phyloP scores from a whole-genome alignment of 2,329 filamentous ascomycete species.

The Sporothrix curviconia region DNA sequence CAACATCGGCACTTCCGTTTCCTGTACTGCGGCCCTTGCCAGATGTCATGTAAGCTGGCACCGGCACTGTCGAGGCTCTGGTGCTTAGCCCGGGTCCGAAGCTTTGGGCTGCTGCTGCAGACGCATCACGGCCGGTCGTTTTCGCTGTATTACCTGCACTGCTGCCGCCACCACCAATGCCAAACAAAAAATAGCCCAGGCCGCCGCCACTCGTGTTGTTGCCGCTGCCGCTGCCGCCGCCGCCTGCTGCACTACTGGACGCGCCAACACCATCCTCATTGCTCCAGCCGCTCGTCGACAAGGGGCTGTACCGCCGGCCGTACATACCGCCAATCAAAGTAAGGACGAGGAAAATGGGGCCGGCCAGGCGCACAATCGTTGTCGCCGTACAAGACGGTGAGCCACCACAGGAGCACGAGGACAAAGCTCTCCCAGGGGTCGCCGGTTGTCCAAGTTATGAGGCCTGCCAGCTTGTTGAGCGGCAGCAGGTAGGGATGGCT shows the following conservation, averaged over 20 bases:
- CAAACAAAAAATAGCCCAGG: constrained; percentile 53
- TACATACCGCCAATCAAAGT: constrained; percentile 89
- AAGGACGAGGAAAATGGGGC: constrained; percentile 74
- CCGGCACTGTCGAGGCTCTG: constrained; percentile 25
- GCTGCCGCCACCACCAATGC: constrained; percentile 59
- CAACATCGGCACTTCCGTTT: constrained; percentile 19
- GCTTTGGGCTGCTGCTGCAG: constrained; percentile 17
- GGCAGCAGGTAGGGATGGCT: constrained; percentile 91
- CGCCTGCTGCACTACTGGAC: constrained; percentile 11
- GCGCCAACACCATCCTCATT: constrained; percentile 38
- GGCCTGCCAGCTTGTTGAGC: constrained; percentile 74
- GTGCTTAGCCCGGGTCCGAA: constrained; percentile 19
- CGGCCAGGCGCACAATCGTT: constrained; percentile 70
- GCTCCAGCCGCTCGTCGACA: constrained; percentile 75
- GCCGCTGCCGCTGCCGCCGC: constrained; percentile 56
- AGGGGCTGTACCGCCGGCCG: constrained; percentile 75
- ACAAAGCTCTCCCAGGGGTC: constrained; percentile 98
- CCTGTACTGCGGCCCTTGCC: constrained; percentile 8
- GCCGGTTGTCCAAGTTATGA: constrained; percentile 88
- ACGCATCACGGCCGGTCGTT: constrained; percentile 10
- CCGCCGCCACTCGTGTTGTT: constrained; percentile 12
- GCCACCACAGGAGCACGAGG: constrained; percentile 80
- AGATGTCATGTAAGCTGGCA: constrained; percentile 12
- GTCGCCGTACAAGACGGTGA: constrained; percentile 77
- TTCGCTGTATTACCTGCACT: constrained; percentile 28